Evolutionary conservation across 176 grass and related monocot genomes (phyloP).

Genomic region (Avena atlantica): DNA sequence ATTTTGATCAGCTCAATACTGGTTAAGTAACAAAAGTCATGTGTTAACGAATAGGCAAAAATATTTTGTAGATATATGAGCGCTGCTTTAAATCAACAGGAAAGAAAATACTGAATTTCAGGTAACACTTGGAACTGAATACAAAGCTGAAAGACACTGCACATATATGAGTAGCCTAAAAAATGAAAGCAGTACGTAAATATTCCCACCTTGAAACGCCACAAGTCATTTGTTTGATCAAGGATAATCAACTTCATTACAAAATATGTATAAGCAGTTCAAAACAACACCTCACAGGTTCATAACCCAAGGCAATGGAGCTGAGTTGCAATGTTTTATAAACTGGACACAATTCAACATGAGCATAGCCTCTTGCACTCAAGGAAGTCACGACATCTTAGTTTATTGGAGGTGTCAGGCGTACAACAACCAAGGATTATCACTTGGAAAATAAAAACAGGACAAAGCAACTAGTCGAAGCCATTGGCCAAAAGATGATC

Average conservation of each 20-base stretch:
- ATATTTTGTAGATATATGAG: too few species aligned
- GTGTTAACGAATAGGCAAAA: too few species aligned
- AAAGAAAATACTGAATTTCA: background rate
- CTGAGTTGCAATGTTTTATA: conserved; percentile 9
- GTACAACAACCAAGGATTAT: conserved; percentile 48
- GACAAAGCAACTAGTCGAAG: conserved; percentile 33
- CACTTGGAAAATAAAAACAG: conserved; percentile 43
- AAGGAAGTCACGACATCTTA: conserved; percentile 35
- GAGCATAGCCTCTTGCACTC: conserved; percentile 34
- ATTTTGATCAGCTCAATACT: too few species aligned
- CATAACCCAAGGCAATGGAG: conserved; percentile 1
- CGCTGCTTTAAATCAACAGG: too few species aligned
- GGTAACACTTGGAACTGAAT: background rate
- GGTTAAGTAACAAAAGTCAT: too few species aligned
- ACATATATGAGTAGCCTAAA: background rate
- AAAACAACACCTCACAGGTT: conserved; percentile 37
- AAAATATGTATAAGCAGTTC: conserved; percentile 12
- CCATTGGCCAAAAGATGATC: conserved; percentile 34
- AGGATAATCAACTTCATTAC: background rate
- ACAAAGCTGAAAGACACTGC: background rate
- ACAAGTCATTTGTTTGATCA: background rate
- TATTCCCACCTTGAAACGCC: background rate
- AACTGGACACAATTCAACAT: conserved; percentile 30
- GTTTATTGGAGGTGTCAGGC: conserved; percentile 44
- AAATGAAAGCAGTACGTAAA: background rate